These are phyloP conservation scores for Beauveria medogensis DNA, from an alignment of 2,329 filamentous ascomycete species.

Conservation along the genomic window DNA sequence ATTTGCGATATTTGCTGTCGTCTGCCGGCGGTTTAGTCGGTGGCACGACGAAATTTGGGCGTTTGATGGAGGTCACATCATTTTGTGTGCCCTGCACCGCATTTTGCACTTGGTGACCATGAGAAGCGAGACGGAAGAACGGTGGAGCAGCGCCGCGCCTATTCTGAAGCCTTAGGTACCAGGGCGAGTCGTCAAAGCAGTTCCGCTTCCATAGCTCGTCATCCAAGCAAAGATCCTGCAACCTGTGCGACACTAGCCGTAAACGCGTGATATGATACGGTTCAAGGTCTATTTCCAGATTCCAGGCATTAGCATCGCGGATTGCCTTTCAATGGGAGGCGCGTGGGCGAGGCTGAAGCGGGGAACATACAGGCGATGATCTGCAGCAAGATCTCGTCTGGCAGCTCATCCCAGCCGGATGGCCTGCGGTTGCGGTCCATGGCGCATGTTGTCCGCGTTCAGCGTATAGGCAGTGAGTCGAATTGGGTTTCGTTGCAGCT, in stretches of 20 bases:
- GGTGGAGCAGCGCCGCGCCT: not conserved
- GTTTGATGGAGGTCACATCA: conserved; percentile 2
- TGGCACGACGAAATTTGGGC: conserved; percentile 26
- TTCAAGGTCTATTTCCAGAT: conserved; percentile 25
- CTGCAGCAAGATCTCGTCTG: conserved; percentile 56
- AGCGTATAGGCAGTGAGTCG: not conserved
- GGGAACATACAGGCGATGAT: conserved; percentile 50
- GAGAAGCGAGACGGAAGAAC: not conserved
- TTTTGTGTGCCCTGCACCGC: not conserved
- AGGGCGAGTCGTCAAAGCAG: conserved; percentile 64
- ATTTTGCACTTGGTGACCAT: not conserved
- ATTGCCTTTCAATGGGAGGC: not conserved
- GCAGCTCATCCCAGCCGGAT: conserved; percentile 41
- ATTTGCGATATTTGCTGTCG: conserved; percentile 17
- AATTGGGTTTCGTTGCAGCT: not conserved
- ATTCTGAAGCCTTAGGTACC: conserved; percentile 50
- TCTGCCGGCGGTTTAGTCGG: conserved; percentile 22
- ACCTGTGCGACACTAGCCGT: conserved; percentile 59
- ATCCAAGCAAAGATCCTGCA: conserved; percentile 63
- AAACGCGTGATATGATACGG: conserved; percentile 46
- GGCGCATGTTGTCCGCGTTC: conserved; percentile 14
- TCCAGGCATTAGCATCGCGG: not conserved
- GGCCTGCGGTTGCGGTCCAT: conserved; percentile 20
- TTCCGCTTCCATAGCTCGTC: conserved; percentile 66
- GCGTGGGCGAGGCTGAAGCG: conserved; percentile 16